A percentile compares a stretch with the other conserved stretches of the same genome.
Evolutionary conservation across 2,329 filamentous ascomycete genomes (phyloP).

Genomic region (Phialophora tarda): DNA sequence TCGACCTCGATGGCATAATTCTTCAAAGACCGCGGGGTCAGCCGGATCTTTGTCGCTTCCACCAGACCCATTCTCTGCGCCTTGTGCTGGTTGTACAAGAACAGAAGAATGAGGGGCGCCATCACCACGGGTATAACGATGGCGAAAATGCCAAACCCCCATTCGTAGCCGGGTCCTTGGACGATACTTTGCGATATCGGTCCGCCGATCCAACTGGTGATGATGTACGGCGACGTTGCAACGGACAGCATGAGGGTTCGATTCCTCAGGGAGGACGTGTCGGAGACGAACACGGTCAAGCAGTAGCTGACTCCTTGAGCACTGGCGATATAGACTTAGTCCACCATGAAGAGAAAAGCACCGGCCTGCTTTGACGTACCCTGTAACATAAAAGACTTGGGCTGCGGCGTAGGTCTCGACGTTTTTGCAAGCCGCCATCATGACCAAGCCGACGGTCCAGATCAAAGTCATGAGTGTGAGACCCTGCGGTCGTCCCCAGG

Average conservation of each 20-base stretch:
- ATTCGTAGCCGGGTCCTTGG: constrained; percentile 60
- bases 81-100: constrained; percentile 58
- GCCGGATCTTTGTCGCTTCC: no score
- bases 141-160: constrained; percentile 66
- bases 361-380: constrained; percentile 35
- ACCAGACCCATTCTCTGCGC: constrained; percentile 61
- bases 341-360: no score
- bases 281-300: constrained; percentile 64
- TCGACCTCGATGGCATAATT: constrained; percentile 64
- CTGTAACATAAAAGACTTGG: constrained; percentile 57
- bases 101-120: constrained; percentile 58
- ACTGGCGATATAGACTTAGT: no score
- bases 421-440: constrained; percentile 65
- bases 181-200: constrained; percentile 57
- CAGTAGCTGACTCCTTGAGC: constrained; percentile 59
- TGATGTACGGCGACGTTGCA: constrained; percentile 61
- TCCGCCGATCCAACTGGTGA: constrained; percentile 63
- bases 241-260: constrained; percentile 65
- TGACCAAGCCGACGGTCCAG: constrained; percentile 55
- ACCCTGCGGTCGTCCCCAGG: constrained; percentile 65
- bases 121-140: constrained; percentile 63
- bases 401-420: constrained; percentile 66
- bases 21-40: constrained; percentile 43
- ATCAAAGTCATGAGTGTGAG: constrained; percentile 53
- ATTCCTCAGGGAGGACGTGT: constrained; percentile 66